A percentile compares a stretch with the other conserved stretches of the same genome.
Conservation (phyloP, 2,329 filamentous ascomycete genomes). For the Fusarium brevicatenulatum region DNA sequence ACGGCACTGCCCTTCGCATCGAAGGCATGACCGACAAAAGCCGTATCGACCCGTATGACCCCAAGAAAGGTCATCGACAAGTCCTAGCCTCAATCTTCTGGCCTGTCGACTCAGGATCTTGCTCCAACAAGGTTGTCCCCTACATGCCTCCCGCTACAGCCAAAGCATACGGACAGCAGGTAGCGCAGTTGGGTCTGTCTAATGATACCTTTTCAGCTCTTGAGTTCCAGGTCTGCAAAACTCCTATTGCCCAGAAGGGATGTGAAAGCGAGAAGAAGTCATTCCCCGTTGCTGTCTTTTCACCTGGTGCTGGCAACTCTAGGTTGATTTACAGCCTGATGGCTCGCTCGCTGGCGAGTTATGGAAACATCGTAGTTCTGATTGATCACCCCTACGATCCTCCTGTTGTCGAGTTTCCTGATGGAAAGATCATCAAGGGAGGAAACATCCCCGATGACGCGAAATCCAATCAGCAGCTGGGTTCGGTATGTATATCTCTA, state of each 20-base stretch:
- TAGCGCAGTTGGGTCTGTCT: slow-evolving; percentile 43
- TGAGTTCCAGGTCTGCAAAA: slow-evolving; percentile 40
- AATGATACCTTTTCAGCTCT: slow-evolving; percentile 45
- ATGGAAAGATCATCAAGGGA: slow-evolving; percentile 47
- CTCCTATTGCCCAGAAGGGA: rapidly evolving
- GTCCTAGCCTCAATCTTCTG: slow-evolving; percentile 48
- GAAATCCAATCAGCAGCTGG: slow-evolving; percentile 27
- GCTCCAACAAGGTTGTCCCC: slow-evolving; percentile 27
- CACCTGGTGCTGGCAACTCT: slow-evolving; percentile 56
- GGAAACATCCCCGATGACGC: slow-evolving; percentile 27
- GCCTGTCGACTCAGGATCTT: slow-evolving; percentile 43
- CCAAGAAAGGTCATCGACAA: slow-evolving; percentile 37
- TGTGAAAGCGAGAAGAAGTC: slow-evolving; percentile 22
- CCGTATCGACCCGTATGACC: slow-evolving; percentile 48
- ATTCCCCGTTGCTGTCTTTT: slow-evolving; percentile 52
- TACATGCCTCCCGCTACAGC: slow-evolving; percentile 52
- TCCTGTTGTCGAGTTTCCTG: slow-evolving; percentile 57
- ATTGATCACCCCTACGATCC: slow-evolving; percentile 62
- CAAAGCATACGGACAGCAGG: slow-evolving; percentile 43
- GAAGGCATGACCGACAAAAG: slow-evolving; percentile 44
- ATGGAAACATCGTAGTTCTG: slow-evolving; percentile 57
- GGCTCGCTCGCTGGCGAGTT: slow-evolving; percentile 57
- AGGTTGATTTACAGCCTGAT: slow-evolving; percentile 56
- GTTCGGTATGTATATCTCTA: slow-evolving; percentile 7
- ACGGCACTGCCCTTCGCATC: slow-evolving; percentile 42